Base-by-base conservation (phyloP, 257 asterid species). In the Solanum chmielewskii region DNA sequence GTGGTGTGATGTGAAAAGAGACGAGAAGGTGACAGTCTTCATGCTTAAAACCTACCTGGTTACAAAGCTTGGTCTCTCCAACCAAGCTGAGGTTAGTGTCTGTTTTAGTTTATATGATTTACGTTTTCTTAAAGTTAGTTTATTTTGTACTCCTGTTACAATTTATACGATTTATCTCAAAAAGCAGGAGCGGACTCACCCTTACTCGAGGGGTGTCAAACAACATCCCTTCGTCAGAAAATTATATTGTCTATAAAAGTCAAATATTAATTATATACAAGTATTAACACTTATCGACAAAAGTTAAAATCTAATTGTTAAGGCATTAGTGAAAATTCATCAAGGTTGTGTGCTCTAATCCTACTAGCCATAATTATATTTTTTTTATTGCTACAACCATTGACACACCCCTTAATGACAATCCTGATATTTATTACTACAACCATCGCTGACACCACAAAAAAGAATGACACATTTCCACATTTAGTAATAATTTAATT, bases 31-130 rank as follows among this genome's bases (percentile, higher is more conserved):
- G 86, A 88, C 90, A 68, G 88, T 88, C 83, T 85, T 85, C 83
- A 68, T 88, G 90, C 88, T 88, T 74, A 88, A 88, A 87, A 85
- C 88, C 47, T 88, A 88, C 83, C 90, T 88, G 49, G 86, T 88
- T 59, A 66, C 76, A 78, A 88, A 88, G 49, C 90, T 88, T 77
- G 88, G 88, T 25, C 90, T 88, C 84, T 85, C 83, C 90, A 85
- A 68, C 56, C 76, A 88, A 80, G 62, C 74, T 69, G 86, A 88
- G 90, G 90, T 88, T 81, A 41, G 37, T 60, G 44, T 20, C 25
- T 56, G 9, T 18, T 56, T 9, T 4, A 4, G 7, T 18, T 1
- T 18, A 52, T 52, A 18, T 52, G 62, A 52, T 4, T 56, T 56
- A 20, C 11, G 1, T 56, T 56, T 9, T 10, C 8, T 56, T 56